These are phyloP conservation scores for Vitis hybrid DNA, from an alignment of 177 flowering plant species.

Conservation along the genomic window DNA sequence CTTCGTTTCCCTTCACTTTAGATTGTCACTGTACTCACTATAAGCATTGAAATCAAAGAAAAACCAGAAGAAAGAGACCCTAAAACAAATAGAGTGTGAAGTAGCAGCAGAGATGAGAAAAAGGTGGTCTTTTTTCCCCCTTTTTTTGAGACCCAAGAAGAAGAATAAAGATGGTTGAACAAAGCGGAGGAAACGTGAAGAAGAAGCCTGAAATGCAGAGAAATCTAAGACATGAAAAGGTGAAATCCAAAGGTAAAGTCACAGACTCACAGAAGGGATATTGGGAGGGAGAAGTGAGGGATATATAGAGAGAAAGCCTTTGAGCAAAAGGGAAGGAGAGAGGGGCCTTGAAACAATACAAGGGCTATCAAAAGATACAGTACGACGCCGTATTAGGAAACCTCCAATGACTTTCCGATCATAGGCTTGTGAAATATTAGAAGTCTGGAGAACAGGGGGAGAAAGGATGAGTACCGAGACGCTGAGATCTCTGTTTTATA, in stretches of 20 bases:
- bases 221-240: constrained; percentile 9
- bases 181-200: constrained; percentile 14
- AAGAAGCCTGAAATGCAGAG: constrained; percentile 10
- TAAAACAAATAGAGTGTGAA: too few species aligned
- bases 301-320: background rate
- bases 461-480: constrained; percentile 12
- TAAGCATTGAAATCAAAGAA: constrained; percentile 7
- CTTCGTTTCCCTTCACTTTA: too few species aligned
- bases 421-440: background rate
- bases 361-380: too few species aligned
- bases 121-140: too few species aligned
- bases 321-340: background rate
- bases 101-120: background rate
- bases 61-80: too few species aligned
- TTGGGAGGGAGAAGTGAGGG: background rate
- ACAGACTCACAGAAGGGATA: background rate
- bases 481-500: constrained; percentile 42
- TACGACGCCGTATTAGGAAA: too few species aligned
- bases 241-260: background rate
- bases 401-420: too few species aligned
- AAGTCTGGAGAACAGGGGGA: background rate
- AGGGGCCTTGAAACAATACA: too few species aligned
- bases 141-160: background rate
- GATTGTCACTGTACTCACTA: too few species aligned
- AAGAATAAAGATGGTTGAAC: background rate